Base-by-base conservation (phyloP, 192 early-diverging fungal species). In the Coemansia sp. region DNA sequence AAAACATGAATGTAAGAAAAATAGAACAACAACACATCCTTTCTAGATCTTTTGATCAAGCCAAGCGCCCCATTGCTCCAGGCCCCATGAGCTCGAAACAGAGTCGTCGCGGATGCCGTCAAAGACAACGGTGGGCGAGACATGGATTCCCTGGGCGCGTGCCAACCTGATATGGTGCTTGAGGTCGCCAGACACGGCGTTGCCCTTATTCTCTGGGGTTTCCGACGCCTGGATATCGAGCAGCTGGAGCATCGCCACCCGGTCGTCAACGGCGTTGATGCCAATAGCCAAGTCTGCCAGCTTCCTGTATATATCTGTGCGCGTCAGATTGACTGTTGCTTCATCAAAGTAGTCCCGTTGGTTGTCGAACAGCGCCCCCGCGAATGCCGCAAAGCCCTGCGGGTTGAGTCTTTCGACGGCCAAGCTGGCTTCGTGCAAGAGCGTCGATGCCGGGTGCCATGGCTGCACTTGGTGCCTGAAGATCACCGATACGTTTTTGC, bases 401-500 rank as follows among this genome's bases (percentile, higher is more conserved):
- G 86, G 71, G 61, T 89, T 75, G 39, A 93, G 34, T 39, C 66
- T 78, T 57, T 89, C 89, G 52, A 91, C 90, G 14, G 90, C 91
- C 43, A 93, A 55, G 39, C 85, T 87, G 38, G 91, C 90, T 72
- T 95, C 93, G 63, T 93, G 90, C 57, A 92, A 71, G 33, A 92
- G 62, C 5, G 89, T 90, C 2, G 89, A 90, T 23, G 76, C 70
- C 0, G 92, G 92, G 72, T 95, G 92, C 93, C 93, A 94, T 1
- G 92, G 89, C 63, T 94, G 93, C 52, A 95, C 83, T 74, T 95
- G 93, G 66, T 95, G 91, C 18, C 92, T 84, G 70, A 95, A 89
- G 16, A 91, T 72, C 49, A 95, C 73, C 38, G 89, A 83, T 3
- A 90, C 75, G 24, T 86, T 67, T 26, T 68, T 16, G 23, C 78